Evolutionary conservation across 2,329 filamentous ascomycete species (phyloP), one percentile per base, ranked within the genome.

Genomic region (Thermoascus crustaceus): DNA sequence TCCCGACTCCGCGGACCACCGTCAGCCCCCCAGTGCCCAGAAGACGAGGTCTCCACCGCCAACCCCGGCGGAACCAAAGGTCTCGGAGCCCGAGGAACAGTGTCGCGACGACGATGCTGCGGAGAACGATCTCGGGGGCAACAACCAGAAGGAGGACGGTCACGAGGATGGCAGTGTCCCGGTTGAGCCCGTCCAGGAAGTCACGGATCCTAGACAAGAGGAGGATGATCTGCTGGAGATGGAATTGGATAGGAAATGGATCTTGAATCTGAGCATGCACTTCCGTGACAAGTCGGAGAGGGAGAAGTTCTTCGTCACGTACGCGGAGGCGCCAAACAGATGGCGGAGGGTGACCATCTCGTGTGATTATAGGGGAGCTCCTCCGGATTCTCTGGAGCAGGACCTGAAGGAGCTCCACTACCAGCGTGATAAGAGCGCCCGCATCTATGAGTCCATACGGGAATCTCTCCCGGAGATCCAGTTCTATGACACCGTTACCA

Each of bases 241-340:
- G 43, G 89, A 96, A 60, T 72, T 95, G 37, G 87, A 95, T 53
- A 76, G 72, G 41, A 80, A 76, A 52, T 98, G 91, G 91, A 96
- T 98, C 41, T 69, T 98, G 48, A 98, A 98, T 54, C 73, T 96
- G 41, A 95, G 87, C 62, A 95, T 98, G 91, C 87, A 94, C 60
- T 98, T 95, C 60, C 78, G 88, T 40, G 91, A 98, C 63, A 81
- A 82, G 51, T 93, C 88, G 8, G 84, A 85, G 49, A 76, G 89
- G 27, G 91, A 98, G 60, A 98, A 98, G 60, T 96, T 96, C 67
- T 98, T 96, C 59, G 80, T 98, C 44, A 96, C 91, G 0, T 98
- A 85, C 57, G 85, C 87, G 31, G 82, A 94, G 57, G 74, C 75
- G 31, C 79, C 85, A 4, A 82, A 76, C 43, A 69, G 77, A 42